Evolutionary conservation across 768 basidiomycete genomes (phyloP).

Genomic region (Pholiota conissans): DNA sequence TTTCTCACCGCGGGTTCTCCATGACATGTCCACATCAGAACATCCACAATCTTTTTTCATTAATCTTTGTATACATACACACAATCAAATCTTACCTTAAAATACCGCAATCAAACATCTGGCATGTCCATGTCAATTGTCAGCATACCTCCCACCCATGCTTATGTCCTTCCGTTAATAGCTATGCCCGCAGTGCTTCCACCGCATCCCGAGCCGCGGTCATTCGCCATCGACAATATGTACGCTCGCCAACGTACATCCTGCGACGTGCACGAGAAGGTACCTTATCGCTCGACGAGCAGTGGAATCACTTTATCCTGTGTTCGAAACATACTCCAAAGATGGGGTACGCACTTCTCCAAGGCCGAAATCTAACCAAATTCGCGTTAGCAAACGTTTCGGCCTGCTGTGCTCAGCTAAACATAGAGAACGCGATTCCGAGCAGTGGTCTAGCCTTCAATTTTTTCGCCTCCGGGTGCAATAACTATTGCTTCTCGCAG

Average conservation of each 20-base stretch:
- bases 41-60: not conserved
- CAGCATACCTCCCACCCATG: not conserved
- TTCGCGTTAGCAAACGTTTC: not conserved
- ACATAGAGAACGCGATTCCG: too few species aligned
- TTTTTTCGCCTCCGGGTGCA: not conserved
- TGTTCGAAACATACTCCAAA: too few species aligned
- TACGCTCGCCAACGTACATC: not conserved
- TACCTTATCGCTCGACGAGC: not conserved
- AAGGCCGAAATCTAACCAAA: not conserved
- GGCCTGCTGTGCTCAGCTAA: not conserved
- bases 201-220: not conserved
- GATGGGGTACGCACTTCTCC: too few species aligned
- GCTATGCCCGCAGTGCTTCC: not conserved
- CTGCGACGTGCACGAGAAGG: not conserved
- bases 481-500: not conserved
- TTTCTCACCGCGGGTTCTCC: not conserved
- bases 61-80: constrained; percentile 1
- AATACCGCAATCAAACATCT: not conserved
- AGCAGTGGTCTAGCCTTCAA: not conserved
- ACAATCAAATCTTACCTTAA: not conserved
- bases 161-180: not conserved
- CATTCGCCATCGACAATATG: too few species aligned
- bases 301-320: not conserved
- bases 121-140: not conserved
- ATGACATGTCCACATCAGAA: not conserved